phyloP scores from a whole-genome alignment of 805 yeast genomes.

The Suhomyces sp. region DNA sequence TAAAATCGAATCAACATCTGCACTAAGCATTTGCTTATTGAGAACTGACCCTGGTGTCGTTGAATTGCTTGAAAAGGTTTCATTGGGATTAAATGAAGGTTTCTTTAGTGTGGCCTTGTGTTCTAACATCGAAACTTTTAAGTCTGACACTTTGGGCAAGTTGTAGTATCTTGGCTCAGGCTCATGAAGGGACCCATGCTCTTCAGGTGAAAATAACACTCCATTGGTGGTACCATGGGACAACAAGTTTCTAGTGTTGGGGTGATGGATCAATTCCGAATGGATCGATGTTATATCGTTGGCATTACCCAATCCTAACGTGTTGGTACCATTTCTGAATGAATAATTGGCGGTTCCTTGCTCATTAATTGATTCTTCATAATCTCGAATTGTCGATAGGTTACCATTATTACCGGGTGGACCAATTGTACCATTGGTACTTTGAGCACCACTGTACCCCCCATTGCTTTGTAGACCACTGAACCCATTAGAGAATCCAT shows the following conservation, averaged over 20 bases:
- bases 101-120: conserved; percentile 2
- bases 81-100: conserved; percentile 5
- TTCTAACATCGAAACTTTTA: conserved; percentile 27
- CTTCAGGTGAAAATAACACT: neutral
- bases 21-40: conserved; percentile 28
- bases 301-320: conserved; percentile 39
- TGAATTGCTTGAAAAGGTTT: conserved; percentile 6
- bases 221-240: conserved; percentile 4
- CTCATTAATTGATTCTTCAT: conserved; percentile 3
- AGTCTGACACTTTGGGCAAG: conserved; percentile 37
- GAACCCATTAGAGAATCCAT: neutral
- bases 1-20: conserved; percentile 36
- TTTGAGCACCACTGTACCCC: conserved; percentile 5
- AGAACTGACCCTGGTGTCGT: conserved; percentile 27
- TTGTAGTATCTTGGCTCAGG: conserved; percentile 3
- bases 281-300: conserved; percentile 43
- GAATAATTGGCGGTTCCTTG: conserved; percentile 3
- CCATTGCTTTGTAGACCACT: no score
- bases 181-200: conserved; percentile 5
- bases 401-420: conserved; percentile 1
- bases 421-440: conserved; percentile 3
- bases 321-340: conserved; percentile 11
- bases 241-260: conserved; percentile 2
- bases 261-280: conserved; percentile 27
- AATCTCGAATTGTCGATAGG: conserved; percentile 5